phyloP scores from a whole-genome alignment of 352 stramenopile species.

The Globisporangium iwayamae region DNA sequence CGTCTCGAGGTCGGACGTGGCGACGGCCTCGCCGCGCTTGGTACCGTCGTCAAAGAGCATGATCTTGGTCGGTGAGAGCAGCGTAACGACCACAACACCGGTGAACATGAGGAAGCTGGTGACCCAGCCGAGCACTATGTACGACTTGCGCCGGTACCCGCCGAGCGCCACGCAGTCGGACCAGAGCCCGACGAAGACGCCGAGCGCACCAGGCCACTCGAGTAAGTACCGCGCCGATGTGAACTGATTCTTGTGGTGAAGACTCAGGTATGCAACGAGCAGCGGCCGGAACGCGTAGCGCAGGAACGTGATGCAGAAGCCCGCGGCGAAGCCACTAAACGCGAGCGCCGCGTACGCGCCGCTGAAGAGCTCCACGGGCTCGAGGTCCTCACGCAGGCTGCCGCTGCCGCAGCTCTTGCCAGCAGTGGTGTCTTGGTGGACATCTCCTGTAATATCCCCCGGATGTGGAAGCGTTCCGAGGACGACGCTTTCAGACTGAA shows the following conservation, averaged over 20 bases:
- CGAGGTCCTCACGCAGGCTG: constrained; percentile 36
- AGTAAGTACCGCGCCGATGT: constrained; percentile 32
- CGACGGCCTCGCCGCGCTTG: constrained; percentile 13
- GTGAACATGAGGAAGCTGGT: constrained; percentile 25
- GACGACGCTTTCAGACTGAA: background rate
- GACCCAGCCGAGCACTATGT: constrained; percentile 79
- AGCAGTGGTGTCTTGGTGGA: background rate
- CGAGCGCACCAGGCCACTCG: constrained; percentile 67
- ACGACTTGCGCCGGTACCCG: constrained; percentile 81
- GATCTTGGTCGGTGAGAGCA: constrained; percentile 16
- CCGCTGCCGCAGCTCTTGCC: background rate
- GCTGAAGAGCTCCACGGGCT: constrained; percentile 32
- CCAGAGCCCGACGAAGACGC: constrained; percentile 82
- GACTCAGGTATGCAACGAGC: constrained; percentile 38
- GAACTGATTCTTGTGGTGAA: constrained; percentile 33
- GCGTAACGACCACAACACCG: constrained; percentile 16
- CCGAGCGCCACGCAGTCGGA: constrained; percentile 81
- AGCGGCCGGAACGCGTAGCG: constrained; percentile 36
- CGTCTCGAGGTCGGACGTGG: constrained; percentile 13
- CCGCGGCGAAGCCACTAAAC: constrained; percentile 27
- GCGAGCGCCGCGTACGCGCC: constrained; percentile 36
- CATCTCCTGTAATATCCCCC: background rate
- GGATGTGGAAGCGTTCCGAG: background rate
- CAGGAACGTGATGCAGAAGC: constrained; percentile 30
- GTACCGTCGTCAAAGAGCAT: constrained; percentile 15